Base-by-base conservation (phyloP, 441 rosid genomes). In the Populus hybrid region DNA sequence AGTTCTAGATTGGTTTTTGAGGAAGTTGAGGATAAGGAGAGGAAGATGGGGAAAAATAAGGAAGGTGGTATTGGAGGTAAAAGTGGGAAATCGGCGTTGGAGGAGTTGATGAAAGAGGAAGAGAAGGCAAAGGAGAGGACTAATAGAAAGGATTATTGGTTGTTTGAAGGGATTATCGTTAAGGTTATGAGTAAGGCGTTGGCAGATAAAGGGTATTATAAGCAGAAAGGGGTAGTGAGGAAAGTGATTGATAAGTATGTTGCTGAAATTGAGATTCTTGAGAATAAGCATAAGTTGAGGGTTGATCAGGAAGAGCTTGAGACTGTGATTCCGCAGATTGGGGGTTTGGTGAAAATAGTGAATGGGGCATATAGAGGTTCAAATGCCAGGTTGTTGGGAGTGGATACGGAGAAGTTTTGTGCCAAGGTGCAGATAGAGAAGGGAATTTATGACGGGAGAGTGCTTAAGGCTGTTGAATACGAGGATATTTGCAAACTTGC, bases 231-330 rank as follows among this genome's bases (percentile, higher is more conserved):
- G 12, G 84, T 90, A 6, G 92, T 95, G 81, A 91, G 80, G 80
- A 91, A 87, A 83, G 97, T 94, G 77, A 90, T 91, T 24, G 99
- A 95, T 73, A 89, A 84, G 77, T 95, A 95, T 75, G 97, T 90
- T 3, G 98, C 97, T 21, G 98, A 95, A 84, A 87, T 91, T 5
- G 95, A 91, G 83, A 94, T 94, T 92, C 82, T 92, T 18, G 94
- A 91, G 76, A 89, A 82, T 71, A 94, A 93, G 84, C 97, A 95
- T 72, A 84, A 84, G 33, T 74, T 95, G 84, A 86, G 97, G 78
- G 95, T 95, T 77, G 98, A 95, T 81, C 99, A 94, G 79, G 95
- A 90, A 77, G 99, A 95, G 90, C 92, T 95, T 9, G 98, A 95
- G 88, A 95, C 97, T 0, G 99, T 94, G 80, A 89, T 94, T 79